Conservation (phyloP, 169 alveolate genomes). For the Cryptosporidium viatorum region DNA sequence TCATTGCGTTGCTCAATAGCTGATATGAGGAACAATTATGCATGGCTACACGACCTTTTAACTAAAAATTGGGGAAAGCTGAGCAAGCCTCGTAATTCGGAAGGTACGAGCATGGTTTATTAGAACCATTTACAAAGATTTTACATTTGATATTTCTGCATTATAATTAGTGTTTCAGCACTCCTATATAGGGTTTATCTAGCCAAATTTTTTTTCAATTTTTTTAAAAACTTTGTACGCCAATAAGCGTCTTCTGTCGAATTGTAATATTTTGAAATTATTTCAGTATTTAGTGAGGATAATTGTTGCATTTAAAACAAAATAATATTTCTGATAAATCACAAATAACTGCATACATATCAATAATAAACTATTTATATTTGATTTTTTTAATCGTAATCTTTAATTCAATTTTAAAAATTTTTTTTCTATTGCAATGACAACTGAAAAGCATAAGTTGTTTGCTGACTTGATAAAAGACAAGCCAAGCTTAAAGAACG, state of each 20-base stretch:
- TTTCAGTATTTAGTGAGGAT: not conserved
- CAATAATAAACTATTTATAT: not conserved
- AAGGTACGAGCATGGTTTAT: conserved; percentile 67
- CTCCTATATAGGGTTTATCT: not conserved
- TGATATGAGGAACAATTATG: conserved; percentile 90
- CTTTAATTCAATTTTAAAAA: not conserved
- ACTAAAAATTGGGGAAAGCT: conserved; percentile 80
- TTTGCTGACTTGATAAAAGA: conserved; percentile 11
- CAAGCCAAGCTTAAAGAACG: conserved; percentile 32
- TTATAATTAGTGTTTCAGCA: not conserved
- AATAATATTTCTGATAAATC: not conserved
- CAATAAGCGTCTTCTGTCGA: conserved; percentile 28
- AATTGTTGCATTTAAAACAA: not conserved
- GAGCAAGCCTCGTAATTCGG: conserved; percentile 70
- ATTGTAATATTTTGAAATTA: not conserved
- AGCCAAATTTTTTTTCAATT: not conserved
- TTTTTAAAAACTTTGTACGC: not conserved
- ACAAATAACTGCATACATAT: not conserved
- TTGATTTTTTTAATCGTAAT: not conserved
- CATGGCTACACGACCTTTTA: conserved; percentile 89
- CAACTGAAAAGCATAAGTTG: conserved; percentile 4
- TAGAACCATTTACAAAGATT: not conserved
- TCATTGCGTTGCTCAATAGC: conserved; percentile 87
- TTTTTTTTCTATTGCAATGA: not conserved
- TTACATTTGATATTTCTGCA: not conserved